These are phyloP conservation scores for Calocera viscosa DNA, from an alignment of 768 basidiomycete species.

Conservation along the genomic window DNA sequence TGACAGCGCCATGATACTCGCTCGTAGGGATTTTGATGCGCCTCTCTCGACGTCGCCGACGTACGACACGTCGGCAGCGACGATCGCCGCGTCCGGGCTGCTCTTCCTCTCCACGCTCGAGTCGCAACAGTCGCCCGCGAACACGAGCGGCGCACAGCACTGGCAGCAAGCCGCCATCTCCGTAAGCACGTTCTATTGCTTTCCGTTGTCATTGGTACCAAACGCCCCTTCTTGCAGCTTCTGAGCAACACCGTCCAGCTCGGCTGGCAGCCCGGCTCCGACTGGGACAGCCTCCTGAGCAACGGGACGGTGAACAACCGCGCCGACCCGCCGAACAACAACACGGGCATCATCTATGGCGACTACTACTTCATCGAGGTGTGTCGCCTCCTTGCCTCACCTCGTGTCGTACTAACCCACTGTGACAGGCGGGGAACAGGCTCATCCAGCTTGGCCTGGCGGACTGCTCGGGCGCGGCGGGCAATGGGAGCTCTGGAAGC, in stretches of 20 bases:
- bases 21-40: slow-evolving; percentile 57
- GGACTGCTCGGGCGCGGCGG: neutral
- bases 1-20: slow-evolving; percentile 3
- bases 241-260: slow-evolving; percentile 37
- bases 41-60: slow-evolving; percentile 41
- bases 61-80: slow-evolving; percentile 60
- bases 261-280: slow-evolving; percentile 40
- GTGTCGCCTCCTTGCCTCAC: too few species aligned
- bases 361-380: slow-evolving; percentile 48
- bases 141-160: slow-evolving; percentile 24
- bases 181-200: slow-evolving; percentile 25
- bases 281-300: slow-evolving; percentile 50
- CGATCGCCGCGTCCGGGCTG: slow-evolving; percentile 47
- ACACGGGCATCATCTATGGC: slow-evolving; percentile 52
- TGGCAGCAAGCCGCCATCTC: slow-evolving; percentile 42
- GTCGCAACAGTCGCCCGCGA: slow-evolving; percentile 25
- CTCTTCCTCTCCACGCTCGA: slow-evolving; percentile 41
- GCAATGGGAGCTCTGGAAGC: neutral
- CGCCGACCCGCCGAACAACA: slow-evolving; percentile 34
- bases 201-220: neutral
- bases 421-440: slow-evolving; percentile 15
- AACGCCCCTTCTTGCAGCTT: slow-evolving; percentile 25
- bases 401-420: too few species aligned
- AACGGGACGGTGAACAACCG: slow-evolving; percentile 55
- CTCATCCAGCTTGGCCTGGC: slow-evolving; percentile 9